Evolutionary conservation across 495 filamentous ascomycete genomes (phyloP).

Genomic region (Aspergillus funiculosus): DNA sequence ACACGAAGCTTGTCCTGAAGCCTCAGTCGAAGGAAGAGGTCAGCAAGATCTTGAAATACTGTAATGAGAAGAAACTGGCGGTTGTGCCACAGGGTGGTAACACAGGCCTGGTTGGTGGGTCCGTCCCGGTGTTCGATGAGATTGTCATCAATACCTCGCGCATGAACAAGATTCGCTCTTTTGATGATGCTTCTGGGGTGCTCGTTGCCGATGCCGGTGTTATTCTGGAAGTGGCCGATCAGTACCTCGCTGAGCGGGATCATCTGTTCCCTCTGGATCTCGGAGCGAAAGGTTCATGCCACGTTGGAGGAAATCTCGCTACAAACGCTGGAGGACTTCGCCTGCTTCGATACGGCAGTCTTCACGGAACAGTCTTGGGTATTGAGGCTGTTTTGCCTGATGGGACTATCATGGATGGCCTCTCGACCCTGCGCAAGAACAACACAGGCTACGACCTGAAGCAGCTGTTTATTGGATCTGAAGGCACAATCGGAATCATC

Average conservation of each 20-base stretch:
- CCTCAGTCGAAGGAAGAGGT: slow-evolving; percentile 76
- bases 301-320: slow-evolving; percentile 96
- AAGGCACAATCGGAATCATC: slow-evolving; percentile 92
- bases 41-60: slow-evolving; percentile 83
- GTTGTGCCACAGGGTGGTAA: slow-evolving; percentile 98
- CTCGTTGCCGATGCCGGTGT: slow-evolving; percentile 86
- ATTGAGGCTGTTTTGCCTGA: slow-evolving; percentile 90
- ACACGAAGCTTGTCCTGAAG: slow-evolving; percentile 80
- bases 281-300: slow-evolving; percentile 94
- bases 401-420: slow-evolving; percentile 83
- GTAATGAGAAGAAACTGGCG: slow-evolving; percentile 82
- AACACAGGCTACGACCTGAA: slow-evolving; percentile 98
- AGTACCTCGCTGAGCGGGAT: slow-evolving; percentile 67
- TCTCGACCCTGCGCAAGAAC: slow-evolving; percentile 87
- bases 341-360: slow-evolving; percentile 83
- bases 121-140: slow-evolving; percentile 94
- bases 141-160: slow-evolving; percentile 84
- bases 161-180: slow-evolving; percentile 85
- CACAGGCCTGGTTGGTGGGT: slow-evolving; percentile 89
- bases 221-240: slow-evolving; percentile 82
- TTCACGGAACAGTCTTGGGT: slow-evolving; percentile 88
- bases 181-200: slow-evolving; percentile 87
- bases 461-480: slow-evolving; percentile 92
- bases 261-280: slow-evolving; percentile 94
- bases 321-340: slow-evolving; percentile 93